A percentile compares a stretch with the other conserved stretches of the same genome.
phyloP scores from a whole-genome alignment of 208 protist genomes.

The Trypanosomatidae sp. region DNA sequence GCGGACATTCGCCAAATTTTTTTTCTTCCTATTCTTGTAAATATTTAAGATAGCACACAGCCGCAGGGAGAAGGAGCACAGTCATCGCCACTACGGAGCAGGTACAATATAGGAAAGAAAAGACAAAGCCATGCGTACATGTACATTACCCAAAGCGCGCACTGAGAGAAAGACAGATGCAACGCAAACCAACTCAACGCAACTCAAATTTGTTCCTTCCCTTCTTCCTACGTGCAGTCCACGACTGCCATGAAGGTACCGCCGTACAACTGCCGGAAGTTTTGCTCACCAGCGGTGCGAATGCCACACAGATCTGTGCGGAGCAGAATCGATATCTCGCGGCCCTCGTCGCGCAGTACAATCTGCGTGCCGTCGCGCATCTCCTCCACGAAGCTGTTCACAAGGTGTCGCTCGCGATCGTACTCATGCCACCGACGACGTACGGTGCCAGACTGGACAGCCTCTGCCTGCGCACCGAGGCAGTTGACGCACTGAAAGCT shows the following conservation, averaged over 20 bases:
- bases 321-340: slow-evolving; percentile 58
- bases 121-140: too few relatives aligned
- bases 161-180: too few relatives aligned
- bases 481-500: slow-evolving; percentile 50
- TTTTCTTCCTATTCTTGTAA: too few relatives aligned
- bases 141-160: too few relatives aligned
- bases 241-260: slow-evolving; percentile 59
- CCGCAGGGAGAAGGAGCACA: too few relatives aligned
- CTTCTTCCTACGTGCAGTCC: slow-evolving; percentile 79
- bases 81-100: too few relatives aligned
- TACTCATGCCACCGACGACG: slow-evolving; percentile 55
- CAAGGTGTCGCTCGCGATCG: slow-evolving; percentile 25
- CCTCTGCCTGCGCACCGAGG: neutral
- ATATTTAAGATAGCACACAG: too few relatives aligned
- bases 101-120: too few relatives aligned
- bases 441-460: neutral
- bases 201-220: too few relatives aligned
- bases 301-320: slow-evolving; percentile 57
- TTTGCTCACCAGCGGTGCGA: slow-evolving; percentile 35
- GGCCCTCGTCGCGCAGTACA: slow-evolving; percentile 39
- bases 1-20: too few relatives aligned
- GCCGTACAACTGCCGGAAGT: slow-evolving; percentile 68
- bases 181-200: too few relatives aligned
- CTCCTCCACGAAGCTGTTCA: slow-evolving; percentile 47
- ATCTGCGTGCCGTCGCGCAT: slow-evolving; percentile 36